These are phyloP conservation scores for Corinectria fuckeliana DNA, from an alignment of 2,329 filamentous ascomycete genomes.

Conservation along the genomic window DNA sequence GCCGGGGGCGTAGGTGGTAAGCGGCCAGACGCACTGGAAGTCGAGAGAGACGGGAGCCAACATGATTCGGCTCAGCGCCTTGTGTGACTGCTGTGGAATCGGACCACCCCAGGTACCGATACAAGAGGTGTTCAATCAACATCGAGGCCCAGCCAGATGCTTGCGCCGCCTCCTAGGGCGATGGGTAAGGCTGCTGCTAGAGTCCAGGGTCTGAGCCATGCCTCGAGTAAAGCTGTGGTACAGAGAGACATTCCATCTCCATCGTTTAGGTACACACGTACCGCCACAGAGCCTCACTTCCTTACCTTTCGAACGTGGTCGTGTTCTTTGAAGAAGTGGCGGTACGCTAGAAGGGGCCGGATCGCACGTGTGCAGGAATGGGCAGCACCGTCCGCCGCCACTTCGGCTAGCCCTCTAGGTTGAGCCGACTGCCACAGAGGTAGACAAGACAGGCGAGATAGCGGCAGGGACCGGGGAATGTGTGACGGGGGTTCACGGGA, in stretches of 20 bases:
- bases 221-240: conserved; percentile 2
- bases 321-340: background rate
- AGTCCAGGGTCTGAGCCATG: conserved; percentile 6
- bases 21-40: background rate
- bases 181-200: background rate
- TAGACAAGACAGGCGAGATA: conserved; percentile 7
- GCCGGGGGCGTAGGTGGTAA: conserved; percentile 10
- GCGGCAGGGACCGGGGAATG: conserved; percentile 2
- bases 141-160: background rate
- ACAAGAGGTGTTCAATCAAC: background rate
- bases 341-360: conserved; percentile 11
- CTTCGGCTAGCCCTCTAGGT: conserved; percentile 14
- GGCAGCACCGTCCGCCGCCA: conserved; percentile 8
- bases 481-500: conserved; percentile 4
- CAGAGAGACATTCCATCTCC: conserved; percentile 13
- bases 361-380: conserved; percentile 1
- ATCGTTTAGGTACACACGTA: conserved; percentile 11
- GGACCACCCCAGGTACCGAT: conserved; percentile 1
- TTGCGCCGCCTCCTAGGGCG: background rate
- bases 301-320: background rate
- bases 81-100: conserved; percentile 13
- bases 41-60: conserved; percentile 8
- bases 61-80: conserved; percentile 6
- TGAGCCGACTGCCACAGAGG: conserved; percentile 10
- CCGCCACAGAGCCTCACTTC: conserved; percentile 7